phyloP scores from a whole-genome alignment of 768 basidiomycete genomes.

The Leccinum disarticulatum region DNA sequence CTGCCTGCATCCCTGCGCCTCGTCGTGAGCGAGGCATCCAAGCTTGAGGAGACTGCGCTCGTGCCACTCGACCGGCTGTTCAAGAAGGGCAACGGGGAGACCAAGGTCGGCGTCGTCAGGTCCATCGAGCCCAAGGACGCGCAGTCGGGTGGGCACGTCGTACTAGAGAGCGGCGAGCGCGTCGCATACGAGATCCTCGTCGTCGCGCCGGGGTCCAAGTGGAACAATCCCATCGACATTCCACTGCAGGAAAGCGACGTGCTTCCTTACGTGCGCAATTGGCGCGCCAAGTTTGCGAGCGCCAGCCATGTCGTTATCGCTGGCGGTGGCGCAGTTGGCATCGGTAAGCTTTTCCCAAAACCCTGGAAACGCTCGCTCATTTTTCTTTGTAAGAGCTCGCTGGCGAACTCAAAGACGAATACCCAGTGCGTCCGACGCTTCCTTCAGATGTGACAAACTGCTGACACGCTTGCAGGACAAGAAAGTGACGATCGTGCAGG shows the following conservation, averaged over 20 bases:
- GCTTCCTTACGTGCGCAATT: conserved; percentile 29
- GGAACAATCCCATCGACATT: conserved; percentile 49
- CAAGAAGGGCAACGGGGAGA: conserved; percentile 43
- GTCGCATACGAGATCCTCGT: conserved; percentile 57
- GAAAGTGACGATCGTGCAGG: conserved; percentile 65
- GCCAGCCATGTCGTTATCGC: conserved; percentile 47
- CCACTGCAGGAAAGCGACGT: conserved; percentile 37
- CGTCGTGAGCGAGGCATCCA: conserved; percentile 35
- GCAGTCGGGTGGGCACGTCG: conserved; percentile 45
- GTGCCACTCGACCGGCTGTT: conserved; percentile 55
- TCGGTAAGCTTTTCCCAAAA: conserved; percentile 36
- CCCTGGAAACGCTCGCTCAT: conserved; percentile 1
- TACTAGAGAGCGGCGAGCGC: conserved; percentile 48
- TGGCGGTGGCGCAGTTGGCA: conserved; percentile 57
- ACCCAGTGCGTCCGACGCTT: conserved; percentile 33
- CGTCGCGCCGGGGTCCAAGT: conserved; percentile 56
- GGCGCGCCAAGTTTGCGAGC: conserved; percentile 34
- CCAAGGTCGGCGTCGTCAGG: conserved; percentile 34
- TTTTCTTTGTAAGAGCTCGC: conserved; percentile 35
- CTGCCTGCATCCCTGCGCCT: conserved; percentile 55
- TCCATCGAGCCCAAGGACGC: conserved; percentile 38
- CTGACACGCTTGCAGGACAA: conserved; percentile 23
- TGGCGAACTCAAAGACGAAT: conserved; percentile 44
- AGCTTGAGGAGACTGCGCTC: conserved; percentile 44
- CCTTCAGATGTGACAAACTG: neutral